Conservation (phyloP, 2,329 filamentous ascomycete genomes). For the Leptosphaerulina australis region DNA sequence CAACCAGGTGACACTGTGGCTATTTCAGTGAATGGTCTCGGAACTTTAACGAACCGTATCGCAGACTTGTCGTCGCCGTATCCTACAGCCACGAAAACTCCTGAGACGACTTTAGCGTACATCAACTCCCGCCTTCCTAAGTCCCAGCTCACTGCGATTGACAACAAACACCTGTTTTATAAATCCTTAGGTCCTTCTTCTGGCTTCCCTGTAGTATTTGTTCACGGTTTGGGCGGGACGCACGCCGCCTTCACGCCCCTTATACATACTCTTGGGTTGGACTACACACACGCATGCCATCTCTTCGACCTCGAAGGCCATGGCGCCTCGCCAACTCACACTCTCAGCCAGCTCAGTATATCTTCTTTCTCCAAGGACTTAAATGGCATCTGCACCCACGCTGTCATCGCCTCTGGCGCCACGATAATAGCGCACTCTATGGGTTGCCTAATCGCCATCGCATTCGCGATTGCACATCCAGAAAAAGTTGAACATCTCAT, state of each 20-base stretch:
- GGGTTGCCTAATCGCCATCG: constrained; percentile 57
- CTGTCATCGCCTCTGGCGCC: constrained; percentile 38
- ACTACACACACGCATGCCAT: constrained; percentile 46
- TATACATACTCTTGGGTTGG: constrained; percentile 44
- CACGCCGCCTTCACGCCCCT: constrained; percentile 56
- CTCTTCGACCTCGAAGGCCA: constrained; percentile 64
- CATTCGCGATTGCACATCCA: constrained; percentile 51
- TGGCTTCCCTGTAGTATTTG: constrained; percentile 53
- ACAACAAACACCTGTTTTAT: constrained; percentile 53
- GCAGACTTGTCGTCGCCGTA: constrained; percentile 51
- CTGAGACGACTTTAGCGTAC: neutral
- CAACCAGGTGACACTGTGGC: constrained; percentile 33
- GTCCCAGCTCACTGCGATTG: constrained; percentile 47
- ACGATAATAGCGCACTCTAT: constrained; percentile 60
- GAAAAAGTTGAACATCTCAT: constrained; percentile 53
- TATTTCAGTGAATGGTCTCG: constrained; percentile 34
- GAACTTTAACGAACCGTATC: constrained; percentile 37
- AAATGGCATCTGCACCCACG: constrained; percentile 46
- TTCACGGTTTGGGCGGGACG: constrained; percentile 62
- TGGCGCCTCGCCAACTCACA: constrained; percentile 59
- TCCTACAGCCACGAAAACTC: constrained; percentile 30
- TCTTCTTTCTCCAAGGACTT: constrained; percentile 54
- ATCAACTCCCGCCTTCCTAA: constrained; percentile 35
- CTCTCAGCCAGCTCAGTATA: constrained; percentile 54
- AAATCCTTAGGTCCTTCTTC: constrained; percentile 33